phyloP scores from a whole-genome alignment of 352 stramenopile species.

The Globisporangium emineosum region DNA sequence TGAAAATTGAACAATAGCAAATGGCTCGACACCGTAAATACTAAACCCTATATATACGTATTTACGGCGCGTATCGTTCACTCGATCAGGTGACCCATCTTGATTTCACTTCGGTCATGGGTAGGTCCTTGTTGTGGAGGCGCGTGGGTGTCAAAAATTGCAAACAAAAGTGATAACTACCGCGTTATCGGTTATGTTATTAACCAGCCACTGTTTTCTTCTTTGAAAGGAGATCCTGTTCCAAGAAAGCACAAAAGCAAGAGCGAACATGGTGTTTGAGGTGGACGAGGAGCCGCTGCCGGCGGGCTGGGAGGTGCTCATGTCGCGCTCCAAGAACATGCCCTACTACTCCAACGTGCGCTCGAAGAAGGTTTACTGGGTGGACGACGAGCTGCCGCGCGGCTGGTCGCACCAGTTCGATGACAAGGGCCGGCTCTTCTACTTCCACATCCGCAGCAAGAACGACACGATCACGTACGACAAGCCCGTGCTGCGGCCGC shows the following conservation, averaged over 20 bases:
- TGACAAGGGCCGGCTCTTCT: slow-evolving; percentile 46
- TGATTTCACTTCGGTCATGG: too few species aligned
- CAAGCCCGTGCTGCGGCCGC: slow-evolving; percentile 46
- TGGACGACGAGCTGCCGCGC: slow-evolving; percentile 72
- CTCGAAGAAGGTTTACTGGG: slow-evolving; percentile 82
- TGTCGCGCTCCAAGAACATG: slow-evolving; percentile 81
- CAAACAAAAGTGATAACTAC: too few species aligned
- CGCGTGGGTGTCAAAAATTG: too few species aligned
- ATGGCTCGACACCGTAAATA: too few species aligned
- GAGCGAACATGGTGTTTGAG: slow-evolving; percentile 32
- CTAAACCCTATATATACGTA: too few species aligned
- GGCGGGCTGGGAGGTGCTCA: slow-evolving; percentile 68
- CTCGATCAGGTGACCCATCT: too few species aligned
- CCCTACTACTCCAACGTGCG: slow-evolving; percentile 83
- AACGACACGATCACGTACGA: slow-evolving; percentile 66
- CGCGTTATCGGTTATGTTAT: too few species aligned
- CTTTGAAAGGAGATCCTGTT: too few species aligned
- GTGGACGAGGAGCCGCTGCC: slow-evolving; percentile 64
- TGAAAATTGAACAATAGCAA: too few species aligned
- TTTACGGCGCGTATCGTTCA: too few species aligned
- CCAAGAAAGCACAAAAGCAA: neutral
- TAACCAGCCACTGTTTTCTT: too few species aligned
- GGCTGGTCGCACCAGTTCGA: slow-evolving; percentile 84
- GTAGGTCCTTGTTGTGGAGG: too few species aligned
- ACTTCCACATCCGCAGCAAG: slow-evolving; percentile 82